phyloP scores from a whole-genome alignment of 140 eudicot species.

The Cichorium intybus region DNA sequence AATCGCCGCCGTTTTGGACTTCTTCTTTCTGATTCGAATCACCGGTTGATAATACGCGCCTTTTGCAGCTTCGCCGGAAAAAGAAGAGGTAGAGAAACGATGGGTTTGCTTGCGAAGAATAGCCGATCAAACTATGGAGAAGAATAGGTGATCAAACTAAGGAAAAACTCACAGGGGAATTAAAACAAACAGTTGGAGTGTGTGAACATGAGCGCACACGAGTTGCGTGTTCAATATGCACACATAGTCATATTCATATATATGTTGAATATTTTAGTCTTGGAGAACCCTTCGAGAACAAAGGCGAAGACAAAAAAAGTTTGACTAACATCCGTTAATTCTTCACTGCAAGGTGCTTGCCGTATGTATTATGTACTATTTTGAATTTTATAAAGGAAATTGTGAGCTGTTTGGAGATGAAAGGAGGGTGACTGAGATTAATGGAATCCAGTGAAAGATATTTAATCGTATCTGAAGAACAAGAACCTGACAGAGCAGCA shows the following conservation, averaged over 20 bases:
- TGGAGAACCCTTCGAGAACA: slow-evolving; percentile 39
- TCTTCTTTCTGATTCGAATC: background rate
- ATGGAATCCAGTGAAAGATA: slow-evolving; percentile 12
- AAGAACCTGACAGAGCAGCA: slow-evolving; percentile 14
- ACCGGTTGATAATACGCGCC: background rate
- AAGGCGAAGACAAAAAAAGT: slow-evolving; percentile 26
- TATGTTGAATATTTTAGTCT: slow-evolving; percentile 16
- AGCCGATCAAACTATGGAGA: background rate
- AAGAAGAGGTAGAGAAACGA: background rate
- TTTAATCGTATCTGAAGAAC: slow-evolving; percentile 8
- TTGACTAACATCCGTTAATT: slow-evolving; percentile 32
- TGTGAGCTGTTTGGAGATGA: slow-evolving; percentile 2
- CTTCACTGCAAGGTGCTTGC: slow-evolving; percentile 3
- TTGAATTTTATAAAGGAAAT: background rate
- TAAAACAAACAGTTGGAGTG: slow-evolving; percentile 30
- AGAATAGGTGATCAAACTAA: background rate
- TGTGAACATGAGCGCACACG: slow-evolving; percentile 29
- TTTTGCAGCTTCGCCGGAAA: background rate
- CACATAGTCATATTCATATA: slow-evolving; percentile 7
- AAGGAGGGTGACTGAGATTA: background rate
- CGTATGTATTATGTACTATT: background rate
- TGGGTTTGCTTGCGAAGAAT: background rate
- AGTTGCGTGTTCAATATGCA: slow-evolving; percentile 28
- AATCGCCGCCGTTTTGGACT: background rate
- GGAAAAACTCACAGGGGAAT: slow-evolving; percentile 10